A percentile compares a stretch with the other conserved stretches of the same genome.
Evolutionary conservation across 345 rosid species (phyloP).

Genomic region (Sisymbrium irio): DNA sequence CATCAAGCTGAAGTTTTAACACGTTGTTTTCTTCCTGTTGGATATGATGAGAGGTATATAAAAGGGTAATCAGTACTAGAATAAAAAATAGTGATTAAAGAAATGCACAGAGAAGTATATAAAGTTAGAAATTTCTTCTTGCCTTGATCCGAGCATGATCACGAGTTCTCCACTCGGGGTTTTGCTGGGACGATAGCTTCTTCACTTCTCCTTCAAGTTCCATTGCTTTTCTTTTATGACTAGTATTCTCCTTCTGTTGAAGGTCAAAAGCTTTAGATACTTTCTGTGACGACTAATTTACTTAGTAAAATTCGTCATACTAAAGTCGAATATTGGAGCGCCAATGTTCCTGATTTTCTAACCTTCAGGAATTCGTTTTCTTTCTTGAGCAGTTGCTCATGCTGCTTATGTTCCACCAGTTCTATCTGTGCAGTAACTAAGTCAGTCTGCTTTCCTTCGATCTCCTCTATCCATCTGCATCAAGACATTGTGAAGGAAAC

Average conservation of each 20-base stretch:
- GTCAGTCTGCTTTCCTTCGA: slow-evolving; percentile 73
- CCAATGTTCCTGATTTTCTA: neutral
- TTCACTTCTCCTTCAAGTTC: slow-evolving; percentile 81
- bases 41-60: slow-evolving; percentile 1
- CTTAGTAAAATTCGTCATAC: neutral
- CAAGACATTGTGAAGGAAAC: neutral
- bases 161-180: slow-evolving; percentile 83
- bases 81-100: neutral
- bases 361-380: slow-evolving; percentile 89
- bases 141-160: slow-evolving; percentile 94
- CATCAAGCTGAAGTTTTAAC: slow-evolving; percentile 73
- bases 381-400: slow-evolving; percentile 58
- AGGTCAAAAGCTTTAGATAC: slow-evolving; percentile 8
- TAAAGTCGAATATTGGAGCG: neutral
- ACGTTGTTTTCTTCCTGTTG: slow-evolving; percentile 86
- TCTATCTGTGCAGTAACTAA: slow-evolving; percentile 65
- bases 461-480: slow-evolving; percentile 84
- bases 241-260: slow-evolving; percentile 61
- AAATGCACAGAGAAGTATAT: neutral
- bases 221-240: slow-evolving; percentile 54
- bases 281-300: neutral
- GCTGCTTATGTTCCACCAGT: slow-evolving; percentile 69
- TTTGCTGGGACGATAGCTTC: slow-evolving; percentile 84
- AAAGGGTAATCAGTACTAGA: neutral
- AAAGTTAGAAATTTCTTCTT: slow-evolving; percentile 40